A percentile compares a stretch with the other conserved stretches of the same genome.
Conservation (phyloP, 2,329 filamentous ascomycete species). For the Seiridium cupressi region DNA sequence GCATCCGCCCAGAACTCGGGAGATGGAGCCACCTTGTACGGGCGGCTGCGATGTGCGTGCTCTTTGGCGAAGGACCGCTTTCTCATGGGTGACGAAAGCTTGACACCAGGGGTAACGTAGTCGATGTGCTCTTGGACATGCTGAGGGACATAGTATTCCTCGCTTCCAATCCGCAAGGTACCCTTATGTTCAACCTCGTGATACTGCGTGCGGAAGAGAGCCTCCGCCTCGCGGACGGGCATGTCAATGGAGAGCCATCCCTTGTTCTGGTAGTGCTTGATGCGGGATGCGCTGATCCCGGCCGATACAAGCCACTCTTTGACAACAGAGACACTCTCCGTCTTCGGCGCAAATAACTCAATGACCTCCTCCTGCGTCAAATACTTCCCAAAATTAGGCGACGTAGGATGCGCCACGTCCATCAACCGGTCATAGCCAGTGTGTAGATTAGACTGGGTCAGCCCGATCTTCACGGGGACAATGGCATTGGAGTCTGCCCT, state of each 20-base stretch:
- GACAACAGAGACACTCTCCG: not conserved
- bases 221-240: constrained; percentile 6
- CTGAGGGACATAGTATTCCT: constrained; percentile 8
- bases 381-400: constrained; percentile 14
- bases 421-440: constrained; percentile 29
- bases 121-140: constrained; percentile 36
- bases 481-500: constrained; percentile 7
- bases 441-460: constrained; percentile 27
- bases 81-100: constrained; percentile 18
- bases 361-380: not conserved
- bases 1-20: not conserved
- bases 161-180: constrained; percentile 4
- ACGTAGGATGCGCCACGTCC: constrained; percentile 27
- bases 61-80: not conserved
- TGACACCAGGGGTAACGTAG: constrained; percentile 48
- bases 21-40: not conserved
- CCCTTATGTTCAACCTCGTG: constrained; percentile 5
- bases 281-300: not conserved
- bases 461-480: constrained; percentile 31
- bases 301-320: not conserved
- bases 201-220: constrained; percentile 6
- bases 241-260: constrained; percentile 5
- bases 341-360: constrained; percentile 5
- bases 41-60: not conserved
- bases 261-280: constrained; percentile 12